These are phyloP conservation scores for Chrysosporium keratinophilum DNA, from an alignment of 2,329 filamentous ascomycete genomes.

Conservation along the genomic window DNA sequence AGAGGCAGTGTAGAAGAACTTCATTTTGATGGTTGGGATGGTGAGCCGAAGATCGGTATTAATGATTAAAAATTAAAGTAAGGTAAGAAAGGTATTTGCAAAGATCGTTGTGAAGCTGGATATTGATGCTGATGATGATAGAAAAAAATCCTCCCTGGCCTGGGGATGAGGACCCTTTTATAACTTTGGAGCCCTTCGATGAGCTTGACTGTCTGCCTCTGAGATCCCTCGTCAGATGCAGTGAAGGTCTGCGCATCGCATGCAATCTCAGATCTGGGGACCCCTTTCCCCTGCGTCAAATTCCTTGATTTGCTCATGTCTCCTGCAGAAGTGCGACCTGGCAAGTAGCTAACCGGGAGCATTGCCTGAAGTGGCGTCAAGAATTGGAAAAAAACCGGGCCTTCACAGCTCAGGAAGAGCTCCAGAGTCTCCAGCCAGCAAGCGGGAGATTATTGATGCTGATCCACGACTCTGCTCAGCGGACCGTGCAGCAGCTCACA, in stretches of 20 bases:
- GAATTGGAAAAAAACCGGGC: constrained; percentile 7
- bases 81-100: constrained; percentile 9
- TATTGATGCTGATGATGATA: constrained; percentile 15
- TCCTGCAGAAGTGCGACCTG: not conserved
- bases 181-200: not conserved
- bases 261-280: not conserved
- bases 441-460: not conserved
- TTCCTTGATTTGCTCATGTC: not conserved
- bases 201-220: not conserved
- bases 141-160: not conserved
- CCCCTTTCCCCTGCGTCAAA: not conserved
- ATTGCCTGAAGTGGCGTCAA: constrained; percentile 1
- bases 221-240: not conserved
- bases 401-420: not conserved
- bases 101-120: constrained; percentile 10
- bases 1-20: constrained; percentile 29
- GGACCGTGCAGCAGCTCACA: not conserved
- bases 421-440: not conserved
- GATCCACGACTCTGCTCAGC: constrained; percentile 1
- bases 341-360: constrained; percentile 2
- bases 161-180: constrained; percentile 4
- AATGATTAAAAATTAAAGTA: constrained; percentile 15
- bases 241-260: not conserved
- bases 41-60: constrained; percentile 10
- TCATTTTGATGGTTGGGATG: constrained; percentile 16